These are phyloP conservation scores for Furcasterigmium sp. DNA, from an alignment of 2,329 filamentous ascomycete genomes.

Conservation along the genomic window DNA sequence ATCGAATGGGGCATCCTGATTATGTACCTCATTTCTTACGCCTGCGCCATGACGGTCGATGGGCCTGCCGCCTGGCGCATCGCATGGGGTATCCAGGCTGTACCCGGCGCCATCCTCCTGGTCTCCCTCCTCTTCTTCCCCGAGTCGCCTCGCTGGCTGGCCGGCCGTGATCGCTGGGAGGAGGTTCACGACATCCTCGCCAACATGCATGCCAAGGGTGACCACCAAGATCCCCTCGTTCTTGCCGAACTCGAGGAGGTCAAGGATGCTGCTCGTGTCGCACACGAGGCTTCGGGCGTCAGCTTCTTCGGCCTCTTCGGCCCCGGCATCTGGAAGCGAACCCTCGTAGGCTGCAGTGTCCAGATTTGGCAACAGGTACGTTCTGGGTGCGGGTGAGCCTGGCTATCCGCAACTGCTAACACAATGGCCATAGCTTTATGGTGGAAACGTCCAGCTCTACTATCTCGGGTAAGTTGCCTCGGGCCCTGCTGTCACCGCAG, in stretches of 20 bases:
- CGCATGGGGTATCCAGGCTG: constrained; percentile 3
- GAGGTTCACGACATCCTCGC: constrained; percentile 57
- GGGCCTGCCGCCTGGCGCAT: constrained; percentile 59
- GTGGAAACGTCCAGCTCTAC: constrained; percentile 54
- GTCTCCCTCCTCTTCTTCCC: constrained; percentile 4
- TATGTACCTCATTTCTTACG: constrained; percentile 66
- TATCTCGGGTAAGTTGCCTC: constrained; percentile 36
- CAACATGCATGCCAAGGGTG: constrained; percentile 45
- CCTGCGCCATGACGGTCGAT: constrained; percentile 51
- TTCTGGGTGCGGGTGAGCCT: too few species aligned
- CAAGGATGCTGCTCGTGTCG: constrained; percentile 29
- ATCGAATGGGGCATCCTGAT: constrained; percentile 64
- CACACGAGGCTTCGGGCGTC: constrained; percentile 28
- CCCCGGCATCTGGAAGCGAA: constrained; percentile 43
- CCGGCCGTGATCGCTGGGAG: constrained; percentile 62
- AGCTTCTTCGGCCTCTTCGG: constrained; percentile 39
- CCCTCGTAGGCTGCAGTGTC: constrained; percentile 43
- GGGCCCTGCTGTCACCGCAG: background rate
- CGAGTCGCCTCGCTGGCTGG: constrained; percentile 20
- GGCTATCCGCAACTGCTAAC: too few species aligned
- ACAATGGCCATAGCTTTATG: too few species aligned
- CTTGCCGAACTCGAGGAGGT: constrained; percentile 54
- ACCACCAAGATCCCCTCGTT: constrained; percentile 48
- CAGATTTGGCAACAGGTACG: constrained; percentile 57
- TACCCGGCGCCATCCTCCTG: constrained; percentile 6